Base-by-base conservation (phyloP, 2,329 filamentous ascomycete genomes). In the Botrytis elliptica region DNA sequence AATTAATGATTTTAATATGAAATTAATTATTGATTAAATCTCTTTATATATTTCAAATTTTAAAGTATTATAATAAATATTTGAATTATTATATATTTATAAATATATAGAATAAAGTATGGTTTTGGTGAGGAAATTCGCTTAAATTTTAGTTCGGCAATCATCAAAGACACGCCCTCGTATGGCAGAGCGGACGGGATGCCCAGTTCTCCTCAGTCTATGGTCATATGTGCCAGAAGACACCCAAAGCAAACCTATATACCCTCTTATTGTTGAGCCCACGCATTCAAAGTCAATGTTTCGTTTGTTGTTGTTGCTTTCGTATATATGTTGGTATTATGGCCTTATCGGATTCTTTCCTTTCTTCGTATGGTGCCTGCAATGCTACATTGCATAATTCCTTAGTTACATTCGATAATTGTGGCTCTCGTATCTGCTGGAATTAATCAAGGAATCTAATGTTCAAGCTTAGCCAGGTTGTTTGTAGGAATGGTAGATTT, bases 131-230 rank as follows among this genome's bases (percentile, higher is more conserved):
- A n/a, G n/a, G n/a, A n/a, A n/a, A n/a, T n/a, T n/a, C n/a, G n/a
- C n/a, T n/a, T n/a, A n/a, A n/a, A n/a, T n/a, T n/a, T n/a, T n/a
- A n/a, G n/a, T n/a, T n/a, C n/a, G n/a, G n/a, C n/a, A n/a, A n/a
- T n/a, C n/a, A n/a, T n/a, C n/a, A n/a, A n/a, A n/a, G n/a, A n/a
- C n/a, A n/a, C n/a, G n/a, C n/a, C n/a, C n/a, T n/a, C n/a, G n/a
- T 44, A 64, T 64, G 62, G 62, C 62, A 64, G 62, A 64, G 62
- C 62, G 62, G 62, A 64, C 62, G 62, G 62, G 62, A 64, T 64
- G 62, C 62, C 62, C 62, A 64, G 12, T 64, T 44, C 25, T 64
- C 62, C 8, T 64, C 38, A 64, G 62, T 64, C 62, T 64, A 44
- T 64, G 38, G 38, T 64, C 62, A 38, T 64, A 64, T 64, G 38